These are phyloP conservation scores for Neurospora sp. DNA, from an alignment of 2,329 filamentous ascomycete species.

Conservation along the genomic window DNA sequence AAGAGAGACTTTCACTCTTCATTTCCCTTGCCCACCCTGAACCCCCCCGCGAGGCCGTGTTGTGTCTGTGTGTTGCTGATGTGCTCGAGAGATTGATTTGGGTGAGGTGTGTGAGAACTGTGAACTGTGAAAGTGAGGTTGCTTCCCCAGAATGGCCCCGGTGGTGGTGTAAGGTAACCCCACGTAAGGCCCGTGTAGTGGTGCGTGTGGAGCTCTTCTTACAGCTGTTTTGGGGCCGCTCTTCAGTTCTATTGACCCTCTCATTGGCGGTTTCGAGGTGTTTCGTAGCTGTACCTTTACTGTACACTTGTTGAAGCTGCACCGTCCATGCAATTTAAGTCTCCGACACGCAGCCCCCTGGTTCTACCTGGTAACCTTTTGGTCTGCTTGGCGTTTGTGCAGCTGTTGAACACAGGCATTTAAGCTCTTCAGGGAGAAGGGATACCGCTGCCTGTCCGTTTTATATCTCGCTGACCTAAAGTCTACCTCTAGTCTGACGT, in stretches of 20 bases:
- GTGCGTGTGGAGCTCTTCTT: background rate
- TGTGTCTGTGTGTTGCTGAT: background rate
- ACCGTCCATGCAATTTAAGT: background rate
- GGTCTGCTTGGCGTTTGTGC: background rate
- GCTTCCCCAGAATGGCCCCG: background rate
- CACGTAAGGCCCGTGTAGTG: background rate
- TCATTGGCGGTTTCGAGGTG: background rate
- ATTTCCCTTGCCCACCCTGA: background rate
- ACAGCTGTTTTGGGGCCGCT: background rate
- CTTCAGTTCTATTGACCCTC: background rate
- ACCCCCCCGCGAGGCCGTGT: background rate
- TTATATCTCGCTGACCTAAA: background rate
- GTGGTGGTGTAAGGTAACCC: background rate
- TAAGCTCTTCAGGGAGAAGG: background rate
- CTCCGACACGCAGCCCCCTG: background rate
- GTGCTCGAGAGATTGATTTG: background rate
- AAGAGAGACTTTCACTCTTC: background rate
- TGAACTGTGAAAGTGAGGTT: background rate
- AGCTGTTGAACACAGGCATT: background rate
- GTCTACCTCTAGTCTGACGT: background rate
- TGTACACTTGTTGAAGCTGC: background rate
- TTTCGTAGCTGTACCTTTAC: background rate
- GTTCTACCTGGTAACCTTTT: background rate
- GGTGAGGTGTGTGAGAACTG: background rate
- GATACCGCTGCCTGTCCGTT: background rate